Evolutionary conservation across 1,284 basidiomycete species (phyloP).

Genomic region (Pascua guehoae): DNA sequence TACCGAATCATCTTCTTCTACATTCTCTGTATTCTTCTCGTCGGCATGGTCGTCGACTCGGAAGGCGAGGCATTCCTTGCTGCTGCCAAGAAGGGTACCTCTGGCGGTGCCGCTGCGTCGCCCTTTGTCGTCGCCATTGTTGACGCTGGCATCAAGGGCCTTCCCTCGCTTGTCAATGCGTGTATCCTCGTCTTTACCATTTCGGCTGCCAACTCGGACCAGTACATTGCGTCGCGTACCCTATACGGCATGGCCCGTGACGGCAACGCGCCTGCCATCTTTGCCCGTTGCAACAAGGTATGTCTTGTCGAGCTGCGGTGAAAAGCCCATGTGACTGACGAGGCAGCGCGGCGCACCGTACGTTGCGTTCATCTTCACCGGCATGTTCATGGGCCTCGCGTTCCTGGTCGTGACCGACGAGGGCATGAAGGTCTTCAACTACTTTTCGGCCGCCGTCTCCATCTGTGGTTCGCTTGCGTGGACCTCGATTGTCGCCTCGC

Average conservation of each 20-base stretch:
- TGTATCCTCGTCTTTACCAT: conserved; percentile 46
- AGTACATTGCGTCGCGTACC: conserved; percentile 56
- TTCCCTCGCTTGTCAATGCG: conserved; percentile 53
- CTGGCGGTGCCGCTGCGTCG: conserved; percentile 62
- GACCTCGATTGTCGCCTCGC: conserved; percentile 65
- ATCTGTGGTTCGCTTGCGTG: conserved; percentile 69
- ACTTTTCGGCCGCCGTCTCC: conserved; percentile 67
- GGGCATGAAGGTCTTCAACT: conserved; percentile 56
- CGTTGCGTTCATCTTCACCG: conserved; percentile 46
- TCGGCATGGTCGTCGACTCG: conserved; percentile 59
- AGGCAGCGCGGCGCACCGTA: conserved; percentile 50
- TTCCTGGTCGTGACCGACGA: conserved; percentile 33
- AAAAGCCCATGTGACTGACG: no score
- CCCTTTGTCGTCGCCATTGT: conserved; percentile 66
- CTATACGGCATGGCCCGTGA: conserved; percentile 56
- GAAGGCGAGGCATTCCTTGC: conserved; percentile 38
- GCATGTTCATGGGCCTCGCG: conserved; percentile 42
- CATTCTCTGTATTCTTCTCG: conserved; percentile 53
- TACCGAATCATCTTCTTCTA: conserved; percentile 67
- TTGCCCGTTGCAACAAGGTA: conserved; percentile 46
- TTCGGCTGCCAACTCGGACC: conserved; percentile 57
- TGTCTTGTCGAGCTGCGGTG: not conserved
- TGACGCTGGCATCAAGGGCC: conserved; percentile 48
- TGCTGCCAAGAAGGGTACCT: conserved; percentile 53
- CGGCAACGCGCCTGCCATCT: conserved; percentile 55